Conservation (phyloP, 176 grass and related monocot genomes). For the Secale cereale region DNA sequence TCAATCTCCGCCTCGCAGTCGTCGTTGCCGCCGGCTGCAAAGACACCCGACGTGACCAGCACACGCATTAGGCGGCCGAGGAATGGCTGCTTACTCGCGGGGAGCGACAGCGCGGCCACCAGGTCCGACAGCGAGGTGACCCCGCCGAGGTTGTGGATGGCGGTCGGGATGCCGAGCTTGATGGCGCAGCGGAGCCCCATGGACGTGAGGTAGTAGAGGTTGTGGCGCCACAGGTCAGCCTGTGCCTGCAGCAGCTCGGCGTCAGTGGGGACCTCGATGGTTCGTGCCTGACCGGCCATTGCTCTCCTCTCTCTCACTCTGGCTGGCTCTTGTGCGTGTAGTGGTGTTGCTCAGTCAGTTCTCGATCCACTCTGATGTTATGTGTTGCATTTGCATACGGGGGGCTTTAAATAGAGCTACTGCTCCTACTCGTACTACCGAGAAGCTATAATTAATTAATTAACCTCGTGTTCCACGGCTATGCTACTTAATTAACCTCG, state of each 20-base stretch:
- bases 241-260: slow-evolving; percentile 30
- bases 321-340: neutral
- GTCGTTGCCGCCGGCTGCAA: neutral
- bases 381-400: neutral
- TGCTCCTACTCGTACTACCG: neutral
- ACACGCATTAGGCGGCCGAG: slow-evolving; percentile 39
- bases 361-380: neutral
- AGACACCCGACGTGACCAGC: slow-evolving; percentile 22
- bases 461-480: neutral
- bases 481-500: neutral
- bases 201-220: slow-evolving; percentile 11
- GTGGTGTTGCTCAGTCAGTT: neutral
- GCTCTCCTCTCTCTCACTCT: neutral
- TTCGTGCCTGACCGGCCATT: neutral
- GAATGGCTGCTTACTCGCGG: neutral
- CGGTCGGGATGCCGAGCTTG: slow-evolving; percentile 31
- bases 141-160: slow-evolving; percentile 24
- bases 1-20: too few relatives aligned
- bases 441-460: neutral
- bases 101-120: neutral
- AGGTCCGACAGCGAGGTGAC: slow-evolving; percentile 6
- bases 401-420: neutral
- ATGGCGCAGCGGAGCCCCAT: slow-evolving; percentile 41
- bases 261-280: neutral
- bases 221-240: slow-evolving; percentile 27